These are phyloP conservation scores for Astrothelium subdiscretum DNA, from an alignment of 495 filamentous ascomycete genomes.

Conservation along the genomic window DNA sequence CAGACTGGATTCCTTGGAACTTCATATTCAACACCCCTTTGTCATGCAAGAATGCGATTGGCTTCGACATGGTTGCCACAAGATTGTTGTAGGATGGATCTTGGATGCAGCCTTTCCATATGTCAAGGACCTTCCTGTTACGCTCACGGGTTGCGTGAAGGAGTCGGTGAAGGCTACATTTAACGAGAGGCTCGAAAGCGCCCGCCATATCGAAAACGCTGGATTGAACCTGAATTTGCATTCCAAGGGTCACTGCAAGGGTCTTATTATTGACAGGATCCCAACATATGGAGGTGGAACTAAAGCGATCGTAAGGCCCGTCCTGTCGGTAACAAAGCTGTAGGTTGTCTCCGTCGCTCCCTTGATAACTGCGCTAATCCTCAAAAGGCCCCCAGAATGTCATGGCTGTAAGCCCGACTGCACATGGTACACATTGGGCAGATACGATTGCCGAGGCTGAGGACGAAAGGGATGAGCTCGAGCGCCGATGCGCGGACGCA, in stretches of 20 bases:
- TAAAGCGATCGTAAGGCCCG: background rate
- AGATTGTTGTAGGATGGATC: conserved; percentile 8
- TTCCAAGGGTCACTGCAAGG: conserved; percentile 1
- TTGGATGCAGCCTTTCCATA: conserved; percentile 12
- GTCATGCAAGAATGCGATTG: background rate
- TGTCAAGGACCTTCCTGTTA: conserved; percentile 9
- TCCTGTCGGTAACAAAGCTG: background rate
- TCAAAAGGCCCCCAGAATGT: background rate
- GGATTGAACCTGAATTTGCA: background rate
- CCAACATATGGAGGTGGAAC: background rate
- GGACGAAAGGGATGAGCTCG: background rate
- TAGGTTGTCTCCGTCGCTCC: background rate
- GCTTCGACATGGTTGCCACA: conserved; percentile 10
- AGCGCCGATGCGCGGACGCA: background rate
- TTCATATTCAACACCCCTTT: conserved; percentile 5
- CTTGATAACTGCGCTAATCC: background rate
- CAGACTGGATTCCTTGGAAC: conserved; percentile 6
- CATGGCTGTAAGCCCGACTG: background rate
- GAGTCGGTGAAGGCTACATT: conserved; percentile 6
- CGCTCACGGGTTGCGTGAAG: conserved; percentile 11
- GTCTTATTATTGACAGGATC: background rate
- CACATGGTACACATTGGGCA: background rate
- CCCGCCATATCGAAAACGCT: background rate
- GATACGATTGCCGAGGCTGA: background rate
- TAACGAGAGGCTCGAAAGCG: background rate